Base-by-base conservation (phyloP, 306 rosid genomes). In the Quercus engelmannii region DNA sequence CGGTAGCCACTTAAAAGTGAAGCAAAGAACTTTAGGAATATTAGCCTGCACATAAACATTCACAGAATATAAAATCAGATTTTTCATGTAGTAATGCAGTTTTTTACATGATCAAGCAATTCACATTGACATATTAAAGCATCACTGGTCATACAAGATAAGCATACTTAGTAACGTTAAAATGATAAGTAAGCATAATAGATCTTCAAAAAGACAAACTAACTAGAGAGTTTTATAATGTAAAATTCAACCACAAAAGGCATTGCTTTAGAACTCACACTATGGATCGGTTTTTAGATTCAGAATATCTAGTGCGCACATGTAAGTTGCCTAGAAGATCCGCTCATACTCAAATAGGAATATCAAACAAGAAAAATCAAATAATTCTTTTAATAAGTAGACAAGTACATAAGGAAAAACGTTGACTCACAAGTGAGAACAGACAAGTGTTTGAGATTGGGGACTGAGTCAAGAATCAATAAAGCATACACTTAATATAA, bases 1-100 rank as follows among this genome's bases (percentile, higher is more conserved):
- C 94, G 99, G 76, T 95, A 95, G 75, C 99, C 99, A 78, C 98
- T 95, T 87, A 95, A 76, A 85, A 95, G 87, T 52, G 92, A 90
- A 77, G 98, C 99, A 83, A 95, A 93, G 88, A 95, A 95, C 91
- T 89, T 91, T 41, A 95, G 86, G 90, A 95, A 95, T 82, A 91
- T 90, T 85, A 95, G 82, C 92, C 99, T 95, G 97, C 93, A 87
- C 75, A 76, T 76, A 43, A 74, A 76, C 79, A 72, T 52, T 65
- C 67, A 71, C 54, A 54, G 58, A 76, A 77, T 9, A 63, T 81
- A 81, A 87, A 65, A 85, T 56, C 59, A 71, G 38, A 76, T 52
- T 61, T 75, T 69, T 46, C 23, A 38, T 33, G 69, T 31, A 76
- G 71, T 55, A 49, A 7, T 70, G 81, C 33, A 43, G 56, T 75